These are phyloP conservation scores for Aspergillus terreus DNA, from an alignment of 2,329 filamentous ascomycete genomes.

Conservation along the genomic window DNA sequence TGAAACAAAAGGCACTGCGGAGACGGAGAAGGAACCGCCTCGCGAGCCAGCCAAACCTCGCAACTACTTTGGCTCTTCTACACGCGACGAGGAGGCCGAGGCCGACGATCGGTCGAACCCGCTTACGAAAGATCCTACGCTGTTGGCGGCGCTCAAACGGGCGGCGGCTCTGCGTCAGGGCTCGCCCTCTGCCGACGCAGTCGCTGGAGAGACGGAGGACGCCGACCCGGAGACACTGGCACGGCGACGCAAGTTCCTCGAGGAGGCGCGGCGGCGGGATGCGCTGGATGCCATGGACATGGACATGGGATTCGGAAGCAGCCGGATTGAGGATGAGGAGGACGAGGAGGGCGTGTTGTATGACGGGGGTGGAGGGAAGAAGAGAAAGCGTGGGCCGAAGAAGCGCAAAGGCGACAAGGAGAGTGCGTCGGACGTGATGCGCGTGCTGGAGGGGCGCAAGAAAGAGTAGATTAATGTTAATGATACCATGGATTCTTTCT, in stretches of 20 bases:
- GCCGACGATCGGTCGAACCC: slow-evolving; percentile 32
- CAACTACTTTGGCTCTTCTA: slow-evolving; percentile 45
- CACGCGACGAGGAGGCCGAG: slow-evolving; percentile 51
- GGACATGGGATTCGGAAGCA: slow-evolving; percentile 91
- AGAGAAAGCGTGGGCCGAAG: slow-evolving; percentile 53
- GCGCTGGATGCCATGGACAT: slow-evolving; percentile 85
- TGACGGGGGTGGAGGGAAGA: slow-evolving; percentile 32
- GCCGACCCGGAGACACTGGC: slow-evolving; percentile 61
- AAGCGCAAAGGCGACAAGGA: slow-evolving; percentile 55
- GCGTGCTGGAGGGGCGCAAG: slow-evolving; percentile 66
- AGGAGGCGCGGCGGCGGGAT: slow-evolving; percentile 52
- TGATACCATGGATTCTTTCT: not conserved
- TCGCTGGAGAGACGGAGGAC: slow-evolving; percentile 38
- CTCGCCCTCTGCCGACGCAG: slow-evolving; percentile 44
- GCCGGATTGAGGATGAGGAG: slow-evolving; percentile 80
- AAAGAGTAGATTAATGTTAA: slow-evolving; percentile 25
- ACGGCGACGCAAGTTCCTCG: slow-evolving; percentile 70
- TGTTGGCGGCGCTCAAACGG: slow-evolving; percentile 81
- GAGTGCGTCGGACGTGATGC: slow-evolving; percentile 74
- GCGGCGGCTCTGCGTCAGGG: slow-evolving; percentile 61
- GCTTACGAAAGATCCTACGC: slow-evolving; percentile 66
- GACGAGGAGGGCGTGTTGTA: slow-evolving; percentile 64
- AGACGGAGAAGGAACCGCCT: slow-evolving; percentile 9
- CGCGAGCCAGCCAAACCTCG: slow-evolving; percentile 31
- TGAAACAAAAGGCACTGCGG: slow-evolving; percentile 4